phyloP scores from a whole-genome alignment of 345 rosid species.

The Populus alba region DNA sequence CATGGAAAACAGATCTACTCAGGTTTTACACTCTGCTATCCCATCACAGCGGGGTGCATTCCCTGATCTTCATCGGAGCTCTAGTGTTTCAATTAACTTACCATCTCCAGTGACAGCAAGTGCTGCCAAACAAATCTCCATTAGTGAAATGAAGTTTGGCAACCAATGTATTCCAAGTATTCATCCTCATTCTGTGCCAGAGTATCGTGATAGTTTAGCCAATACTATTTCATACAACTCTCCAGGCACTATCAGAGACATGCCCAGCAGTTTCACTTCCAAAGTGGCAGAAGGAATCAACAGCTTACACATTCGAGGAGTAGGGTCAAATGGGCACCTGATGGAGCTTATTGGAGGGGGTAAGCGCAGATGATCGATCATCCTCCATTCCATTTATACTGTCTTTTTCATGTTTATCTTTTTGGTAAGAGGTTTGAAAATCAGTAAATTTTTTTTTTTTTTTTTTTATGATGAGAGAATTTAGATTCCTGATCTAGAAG shows the following conservation, averaged over 20 bases:
- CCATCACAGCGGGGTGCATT: slow-evolving; percentile 19
- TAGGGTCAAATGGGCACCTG: slow-evolving; percentile 40
- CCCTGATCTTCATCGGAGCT: slow-evolving; percentile 23
- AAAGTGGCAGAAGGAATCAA: slow-evolving; percentile 49
- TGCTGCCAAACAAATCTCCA: slow-evolving; percentile 49
- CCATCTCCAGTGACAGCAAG: slow-evolving; percentile 60
- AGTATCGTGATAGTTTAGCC: slow-evolving; percentile 58
- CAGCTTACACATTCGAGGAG: slow-evolving; percentile 48
- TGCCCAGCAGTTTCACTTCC: slow-evolving; percentile 31
- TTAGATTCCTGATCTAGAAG: not conserved
- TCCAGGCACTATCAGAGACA: slow-evolving; percentile 32
- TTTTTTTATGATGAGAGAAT: not conserved
- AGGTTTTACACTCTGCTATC: slow-evolving; percentile 14
- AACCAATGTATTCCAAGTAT: slow-evolving; percentile 49
- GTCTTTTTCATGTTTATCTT: not conserved
- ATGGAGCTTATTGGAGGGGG: slow-evolving; percentile 47
- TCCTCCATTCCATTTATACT: slow-evolving; percentile 3
- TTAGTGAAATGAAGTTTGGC: slow-evolving; percentile 57
- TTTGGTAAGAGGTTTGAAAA: not conserved
- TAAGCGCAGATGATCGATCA: slow-evolving; percentile 25
- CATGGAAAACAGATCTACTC: slow-evolving; percentile 15
- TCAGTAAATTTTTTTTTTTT: not conserved
- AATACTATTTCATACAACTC: slow-evolving; percentile 60
- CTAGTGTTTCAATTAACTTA: slow-evolving; percentile 68
- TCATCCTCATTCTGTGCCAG: slow-evolving; percentile 82